Percentiles rank a stretch among this genome's conserved stretches.
These are phyloP conservation scores for Spinacia oleracea DNA, from an alignment of 179 eudicot species.

Conservation along the genomic window DNA sequence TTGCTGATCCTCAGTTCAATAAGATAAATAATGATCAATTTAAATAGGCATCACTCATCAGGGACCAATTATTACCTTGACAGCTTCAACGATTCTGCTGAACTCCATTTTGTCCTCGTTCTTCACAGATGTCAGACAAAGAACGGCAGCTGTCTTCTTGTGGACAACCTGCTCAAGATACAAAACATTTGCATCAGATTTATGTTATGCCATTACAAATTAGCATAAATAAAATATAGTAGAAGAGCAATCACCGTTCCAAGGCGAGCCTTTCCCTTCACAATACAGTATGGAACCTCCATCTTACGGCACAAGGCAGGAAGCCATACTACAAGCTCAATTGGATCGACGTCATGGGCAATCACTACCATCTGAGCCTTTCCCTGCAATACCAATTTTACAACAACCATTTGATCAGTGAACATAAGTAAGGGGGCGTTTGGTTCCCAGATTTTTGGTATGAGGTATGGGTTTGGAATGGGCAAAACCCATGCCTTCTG, in stretches of 20 bases:
- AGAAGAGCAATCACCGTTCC: constrained; percentile 82
- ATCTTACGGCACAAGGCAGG: constrained; percentile 94
- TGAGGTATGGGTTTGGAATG: too few relatives aligned
- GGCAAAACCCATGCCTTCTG: too few relatives aligned
- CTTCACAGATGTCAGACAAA: constrained; percentile 86
- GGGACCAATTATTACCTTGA: constrained; percentile 53
- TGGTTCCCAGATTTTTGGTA: too few relatives aligned
- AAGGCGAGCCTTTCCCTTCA: constrained; percentile 87
- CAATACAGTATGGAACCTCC: constrained; percentile 96
- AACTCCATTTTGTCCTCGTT: constrained; percentile 94
- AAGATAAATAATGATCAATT: not conserved
- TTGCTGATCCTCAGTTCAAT: too few relatives aligned
- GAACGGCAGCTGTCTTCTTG: constrained; percentile 77
- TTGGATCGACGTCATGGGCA: constrained; percentile 96
- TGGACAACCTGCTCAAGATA: constrained; percentile 63
- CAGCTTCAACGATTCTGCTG: constrained; percentile 87
- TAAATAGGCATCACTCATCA: too few relatives aligned
- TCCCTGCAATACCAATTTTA: constrained; percentile 44
- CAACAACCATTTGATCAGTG: not conserved
- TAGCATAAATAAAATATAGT: not conserved
- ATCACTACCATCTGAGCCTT: constrained; percentile 92
- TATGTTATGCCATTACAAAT: not conserved
- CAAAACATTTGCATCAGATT: not conserved
- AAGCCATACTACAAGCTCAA: constrained; percentile 97
- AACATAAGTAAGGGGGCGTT: too few relatives aligned